Base-by-base conservation (phyloP, 2,329 filamentous ascomycete species). In the Verticillium nubilum region DNA sequence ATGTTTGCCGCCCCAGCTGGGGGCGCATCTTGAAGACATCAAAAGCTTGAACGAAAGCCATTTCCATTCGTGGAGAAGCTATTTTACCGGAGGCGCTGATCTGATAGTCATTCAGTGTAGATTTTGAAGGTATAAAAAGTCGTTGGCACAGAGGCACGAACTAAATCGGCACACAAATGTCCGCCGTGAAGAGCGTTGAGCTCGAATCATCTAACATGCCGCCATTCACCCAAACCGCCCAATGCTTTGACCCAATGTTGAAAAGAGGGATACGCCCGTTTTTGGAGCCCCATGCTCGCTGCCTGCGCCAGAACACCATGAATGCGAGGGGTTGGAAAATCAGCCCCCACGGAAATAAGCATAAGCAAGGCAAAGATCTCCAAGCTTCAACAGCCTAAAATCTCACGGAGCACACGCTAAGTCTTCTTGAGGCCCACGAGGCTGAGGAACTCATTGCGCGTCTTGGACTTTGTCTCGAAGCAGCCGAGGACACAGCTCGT, bases 401-500 rank as follows among this genome's bases (percentile, higher is more conserved):
- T n/a, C n/a, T n/a, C n/a, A n/a, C n/a, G n/a, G n/a, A n/a, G n/a
- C n/a, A n/a, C n/a, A n/a, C n/a, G n/a, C 19, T 25, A 47, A 19
- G 42, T 47, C 42, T 27, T 37, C 60, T 91, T 86, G 59, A 92
- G 74, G 42, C 84, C 84, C 33, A 88, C 79, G 35, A 99, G 81
- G 67, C 88, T 97, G 70, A 99, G 77, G 70, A 99, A 99, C 75
- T 99, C 95, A 72, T 97, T 96, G 67, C 95, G 83, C 12, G 94
- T 97, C 82, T 97, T 97, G 62, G 92, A 91, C 67, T 91, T 92
- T 62, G 88, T 88, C 70, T 97, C 88, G 81, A 99, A 96, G 69
- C 92, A 93, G 42, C 95, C 95, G n/a, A 98, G 84, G 76, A 99
- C 96, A 73, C 94, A 98, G 78, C 92, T 97, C 19, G 95, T 99